Conservation (phyloP, 2,329 filamentous ascomycete species). For the Trichoderma aggressivum region DNA sequence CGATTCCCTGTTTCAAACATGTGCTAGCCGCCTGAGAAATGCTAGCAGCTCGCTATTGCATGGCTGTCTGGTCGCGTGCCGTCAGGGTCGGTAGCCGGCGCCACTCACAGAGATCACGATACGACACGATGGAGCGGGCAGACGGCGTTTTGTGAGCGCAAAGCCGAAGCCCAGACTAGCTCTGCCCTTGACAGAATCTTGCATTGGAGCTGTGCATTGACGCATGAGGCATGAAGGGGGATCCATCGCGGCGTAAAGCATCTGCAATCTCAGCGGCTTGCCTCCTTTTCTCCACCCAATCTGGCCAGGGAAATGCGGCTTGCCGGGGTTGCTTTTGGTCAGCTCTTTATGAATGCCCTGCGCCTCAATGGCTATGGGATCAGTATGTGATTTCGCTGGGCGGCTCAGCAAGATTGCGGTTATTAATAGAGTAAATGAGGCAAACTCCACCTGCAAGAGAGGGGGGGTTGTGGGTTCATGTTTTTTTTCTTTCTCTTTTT, state of each 20-base stretch:
- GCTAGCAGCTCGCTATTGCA: neutral
- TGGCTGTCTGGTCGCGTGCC: conserved; percentile 3
- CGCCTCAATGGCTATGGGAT: conserved; percentile 9
- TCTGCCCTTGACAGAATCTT: neutral
- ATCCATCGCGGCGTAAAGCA: conserved; percentile 2
- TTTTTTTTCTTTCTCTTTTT: neutral
- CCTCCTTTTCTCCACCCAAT: conserved; percentile 18
- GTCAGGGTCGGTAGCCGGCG: neutral
- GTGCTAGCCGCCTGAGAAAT: neutral
- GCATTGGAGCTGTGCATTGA: conserved; percentile 1
- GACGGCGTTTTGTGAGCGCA: neutral
- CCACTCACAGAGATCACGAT: neutral
- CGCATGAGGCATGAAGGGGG: neutral
- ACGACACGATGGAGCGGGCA: neutral
- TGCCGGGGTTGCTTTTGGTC: neutral
- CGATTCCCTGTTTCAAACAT: neutral
- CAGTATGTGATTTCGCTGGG: conserved; percentile 5
- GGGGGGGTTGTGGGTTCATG: neutral
- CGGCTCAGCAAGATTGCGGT: conserved; percentile 12
- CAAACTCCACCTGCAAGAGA: conserved; percentile 13
- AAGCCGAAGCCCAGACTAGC: neutral
- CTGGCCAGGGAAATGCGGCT: conserved; percentile 11
- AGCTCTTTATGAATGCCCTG: neutral
- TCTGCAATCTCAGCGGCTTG: conserved; percentile 12
- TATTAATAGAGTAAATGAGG: conserved; percentile 18